Base-by-base conservation (phyloP, 1,284 basidiomycete genomes). In the Cutaneotrichosporon dermatis region DNA sequence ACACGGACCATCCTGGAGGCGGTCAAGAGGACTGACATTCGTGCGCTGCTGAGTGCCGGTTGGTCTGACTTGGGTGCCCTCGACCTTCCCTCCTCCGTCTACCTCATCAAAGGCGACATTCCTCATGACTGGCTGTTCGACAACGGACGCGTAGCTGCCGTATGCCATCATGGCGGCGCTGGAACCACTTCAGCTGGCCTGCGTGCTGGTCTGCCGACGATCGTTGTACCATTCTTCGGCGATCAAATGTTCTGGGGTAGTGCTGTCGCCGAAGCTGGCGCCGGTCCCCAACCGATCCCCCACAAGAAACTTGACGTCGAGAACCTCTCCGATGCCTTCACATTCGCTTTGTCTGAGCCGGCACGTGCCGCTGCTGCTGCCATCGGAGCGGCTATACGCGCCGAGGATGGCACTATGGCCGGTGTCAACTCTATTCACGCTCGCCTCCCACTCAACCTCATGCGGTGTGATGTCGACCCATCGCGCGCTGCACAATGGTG, bases 71-170 rank as follows among this genome's bases (percentile, higher is more conserved):
- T 51, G 0, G 84, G 84, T 2, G 82, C 15, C 9, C 69, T 76
- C 7, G 64, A 51, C 15, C 73, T 84, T 9, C 82, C 84, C 4
- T 67, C 80, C 0, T 80, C 84, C 60, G 78, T 87, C 12, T 85
- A 84, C 71, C 83, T 86, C 43, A 79, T 87, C 12, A 67, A 70
- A 54, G 84, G 81, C 15, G 50, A 51, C 60, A 81, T 88, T 1
- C 86, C 86, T 0, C 86, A 88, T 69, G 86, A 88, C 71, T 88
- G 86, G 86, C 77, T 88, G 4, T 88, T 87, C 65, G 82, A 82
- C 13, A 67, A 75, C 0, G 69, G 68, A 37, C 74, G 84, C 11
- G 85, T 87, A 0, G 75, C 82, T n/a, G 85, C 85, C 0, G 85
- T 87, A 0, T 84, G 85, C n/a, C 86, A 88, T 68, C 86, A 88